Base-by-base conservation (phyloP, 2,329 filamentous ascomycete genomes). In the Tricladium varicosporioides region DNA sequence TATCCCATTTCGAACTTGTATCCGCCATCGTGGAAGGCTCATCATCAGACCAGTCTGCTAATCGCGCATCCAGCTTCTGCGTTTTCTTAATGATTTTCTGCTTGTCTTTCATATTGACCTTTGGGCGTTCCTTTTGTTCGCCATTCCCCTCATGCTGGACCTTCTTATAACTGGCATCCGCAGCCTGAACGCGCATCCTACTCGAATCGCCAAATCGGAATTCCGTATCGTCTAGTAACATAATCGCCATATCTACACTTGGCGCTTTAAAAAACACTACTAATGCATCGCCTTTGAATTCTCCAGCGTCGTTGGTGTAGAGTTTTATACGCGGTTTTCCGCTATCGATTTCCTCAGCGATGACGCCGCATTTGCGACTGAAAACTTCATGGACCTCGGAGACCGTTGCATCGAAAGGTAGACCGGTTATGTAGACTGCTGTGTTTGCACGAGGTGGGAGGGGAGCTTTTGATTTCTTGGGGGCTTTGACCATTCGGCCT, bases 1-100 rank as follows among this genome's bases (percentile, higher is more conserved):
- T 95, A 67, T 92, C 89, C 75, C 83, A 88, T 67, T 78, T 80
- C 13, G 78, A 79, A 61, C 73, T 80, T 8, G 78, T 80, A 44
- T 84, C 79, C n/a, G 80, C 79, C 19, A 84, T 67, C 19, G 78
- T 73, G 1, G 78, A 82, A 22, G 87, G 82, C 54, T 93, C 88
- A 70, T 97, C 92, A 68, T 97, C 93, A 68, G 91, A 89, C 94
- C 94, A 99, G 72, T 97, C 92, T 2, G 92, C 89, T 33, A 97
- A 83, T 74, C 93, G 92, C 49, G 91, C 93, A 67, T 93, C 91
- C 66, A 97, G 80, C 71, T 93, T 94, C 72, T 96, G 89, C 0
- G 91, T 93, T 73, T 92, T 92, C 73, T 86, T 88, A 70, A 96
- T 96, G 58, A 95, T 89, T 76, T 96, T 96, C 71, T 89, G 86